A percentile compares a stretch with the other conserved stretches of the same genome.
These are phyloP conservation scores for Tulasnella sp. DNA, from an alignment of 768 basidiomycete genomes.

Conservation along the genomic window DNA sequence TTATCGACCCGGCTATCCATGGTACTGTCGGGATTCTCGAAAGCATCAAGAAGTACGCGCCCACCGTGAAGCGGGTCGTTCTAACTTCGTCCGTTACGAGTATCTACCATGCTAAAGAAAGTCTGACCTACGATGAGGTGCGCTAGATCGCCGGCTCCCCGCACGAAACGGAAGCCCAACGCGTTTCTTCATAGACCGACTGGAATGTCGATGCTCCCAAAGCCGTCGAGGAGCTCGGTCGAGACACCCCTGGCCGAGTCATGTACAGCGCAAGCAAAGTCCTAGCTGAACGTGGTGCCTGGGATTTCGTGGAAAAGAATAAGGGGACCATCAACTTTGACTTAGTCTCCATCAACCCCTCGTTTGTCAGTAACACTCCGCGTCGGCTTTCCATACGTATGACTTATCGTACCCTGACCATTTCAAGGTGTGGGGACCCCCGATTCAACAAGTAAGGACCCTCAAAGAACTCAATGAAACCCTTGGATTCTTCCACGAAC, in stretches of 20 bases:
- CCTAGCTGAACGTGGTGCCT: conserved; percentile 43
- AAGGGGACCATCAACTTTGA: conserved; percentile 39
- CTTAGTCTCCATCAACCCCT: conserved; percentile 35
- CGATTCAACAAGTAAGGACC: conserved; percentile 14
- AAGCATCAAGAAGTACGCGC: conserved; percentile 41
- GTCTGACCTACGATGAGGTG: neutral
- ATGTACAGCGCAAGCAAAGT: conserved; percentile 43
- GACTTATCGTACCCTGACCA: neutral
- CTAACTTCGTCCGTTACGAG: conserved; percentile 47
- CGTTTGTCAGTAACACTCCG: conserved; percentile 22
- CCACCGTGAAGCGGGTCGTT: conserved; percentile 45
- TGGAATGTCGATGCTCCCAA: conserved; percentile 41
- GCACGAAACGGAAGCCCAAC: conserved; percentile 32
- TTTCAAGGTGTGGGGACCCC: conserved; percentile 4
- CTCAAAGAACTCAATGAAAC: neutral
- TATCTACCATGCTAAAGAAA: conserved; percentile 37
- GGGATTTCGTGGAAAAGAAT: conserved; percentile 41
- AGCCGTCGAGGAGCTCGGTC: conserved; percentile 40
- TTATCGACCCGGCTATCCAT: conserved; percentile 47
- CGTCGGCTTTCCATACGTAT: too few species aligned
- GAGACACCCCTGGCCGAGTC: conserved; percentile 35
- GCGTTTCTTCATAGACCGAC: conserved; percentile 35
- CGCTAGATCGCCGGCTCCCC: too few species aligned
- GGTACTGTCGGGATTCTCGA: conserved; percentile 46
- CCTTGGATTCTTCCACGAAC: neutral